Base-by-base conservation (phyloP, 306 rosid species). In the Cicer arietinum region DNA sequence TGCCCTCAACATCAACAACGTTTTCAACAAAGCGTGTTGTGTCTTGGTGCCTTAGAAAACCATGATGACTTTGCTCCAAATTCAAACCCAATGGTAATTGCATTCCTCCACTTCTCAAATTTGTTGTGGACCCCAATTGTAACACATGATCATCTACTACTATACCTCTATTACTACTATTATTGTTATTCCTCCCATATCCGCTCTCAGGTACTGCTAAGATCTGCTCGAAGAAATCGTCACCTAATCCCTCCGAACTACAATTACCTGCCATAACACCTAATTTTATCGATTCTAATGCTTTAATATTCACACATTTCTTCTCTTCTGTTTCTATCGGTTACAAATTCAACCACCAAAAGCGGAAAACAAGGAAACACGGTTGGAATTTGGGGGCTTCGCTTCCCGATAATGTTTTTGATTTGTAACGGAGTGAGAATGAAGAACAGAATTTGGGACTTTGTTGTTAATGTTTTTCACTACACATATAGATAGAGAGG, bases 191-290 rank as follows among this genome's bases (percentile, higher is more conserved):
- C 81, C n/a, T 81, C 79, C 14, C 84, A 82, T 1, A 71, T 58
- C 25, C 77, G 2, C 53, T 78, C 3, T 79, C 87, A 2, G 91
- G 93, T 58, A 80, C 97, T 0, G 93, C 85, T 46, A 92, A 50
- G 82, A 95, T 95, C 97, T 95, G 93, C 81, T 92, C 97, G 17
- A 92, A 83, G 83, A 92, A 92, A 86, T 92, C 97, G 46, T 95
- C 99, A 1, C 92, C 92, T 40, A 92, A 83, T 7, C 96, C 92
- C 81, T 90, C 93, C 10, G 91, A 84, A 11, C 35, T 30, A 30
- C 86, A 79, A 75, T 88, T 89, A 20, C 92, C 90, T 57, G 92
- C 95, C 99, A 94, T 94, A 6, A 52, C 1, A 1, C 0, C 2
- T 17, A 4, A 9, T 3, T 57, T 56, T 1, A 8, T 30, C 1